Percentiles rank a stretch among this genome's conserved stretches.
These are phyloP conservation scores for Boletus rufocinnamomeus DNA, from an alignment of 768 basidiomycete genomes.

Conservation along the genomic window DNA sequence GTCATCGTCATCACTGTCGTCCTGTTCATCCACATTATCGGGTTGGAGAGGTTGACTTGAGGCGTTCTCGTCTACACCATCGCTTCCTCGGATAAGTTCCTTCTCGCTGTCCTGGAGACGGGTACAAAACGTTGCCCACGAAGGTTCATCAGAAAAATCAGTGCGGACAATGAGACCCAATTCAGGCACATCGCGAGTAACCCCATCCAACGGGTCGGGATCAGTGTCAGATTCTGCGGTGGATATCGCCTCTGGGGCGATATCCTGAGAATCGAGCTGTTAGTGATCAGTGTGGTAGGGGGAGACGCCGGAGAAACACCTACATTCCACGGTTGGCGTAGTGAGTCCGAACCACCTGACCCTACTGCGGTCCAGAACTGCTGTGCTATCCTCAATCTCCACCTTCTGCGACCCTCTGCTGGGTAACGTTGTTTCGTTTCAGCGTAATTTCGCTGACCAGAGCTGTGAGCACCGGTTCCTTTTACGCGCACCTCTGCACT, in stretches of 20 bases:
- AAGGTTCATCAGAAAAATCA: conserved; percentile 65
- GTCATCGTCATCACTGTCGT: conserved; percentile 26
- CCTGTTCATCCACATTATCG: conserved; percentile 24
- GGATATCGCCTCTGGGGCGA: conserved; percentile 16
- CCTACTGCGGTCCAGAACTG: conserved; percentile 45
- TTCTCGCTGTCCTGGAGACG: conserved; percentile 57
- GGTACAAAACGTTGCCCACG: conserved; percentile 59
- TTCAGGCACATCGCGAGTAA: conserved; percentile 47
- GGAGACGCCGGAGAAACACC: not conserved
- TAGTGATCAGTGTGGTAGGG: not conserved
- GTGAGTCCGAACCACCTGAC: conserved; percentile 25
- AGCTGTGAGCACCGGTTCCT: conserved; percentile 8
- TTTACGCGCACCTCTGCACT: conserved; percentile 6
- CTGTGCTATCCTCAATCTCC: conserved; percentile 53
- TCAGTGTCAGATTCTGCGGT: conserved; percentile 39
- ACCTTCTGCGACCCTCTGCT: conserved; percentile 56
- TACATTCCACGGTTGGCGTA: conserved; percentile 9
- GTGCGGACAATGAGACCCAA: conserved; percentile 71
- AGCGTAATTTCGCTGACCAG: conserved; percentile 43
- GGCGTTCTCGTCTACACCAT: conserved; percentile 28
- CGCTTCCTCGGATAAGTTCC: conserved; percentile 44
- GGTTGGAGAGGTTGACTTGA: conserved; percentile 18
- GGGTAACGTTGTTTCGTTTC: conserved; percentile 47
- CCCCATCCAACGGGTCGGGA: conserved; percentile 55
- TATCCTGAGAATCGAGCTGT: conserved; percentile 17